phyloP scores from a whole-genome alignment of 441 rosid genomes.

The Kokia cookei region DNA sequence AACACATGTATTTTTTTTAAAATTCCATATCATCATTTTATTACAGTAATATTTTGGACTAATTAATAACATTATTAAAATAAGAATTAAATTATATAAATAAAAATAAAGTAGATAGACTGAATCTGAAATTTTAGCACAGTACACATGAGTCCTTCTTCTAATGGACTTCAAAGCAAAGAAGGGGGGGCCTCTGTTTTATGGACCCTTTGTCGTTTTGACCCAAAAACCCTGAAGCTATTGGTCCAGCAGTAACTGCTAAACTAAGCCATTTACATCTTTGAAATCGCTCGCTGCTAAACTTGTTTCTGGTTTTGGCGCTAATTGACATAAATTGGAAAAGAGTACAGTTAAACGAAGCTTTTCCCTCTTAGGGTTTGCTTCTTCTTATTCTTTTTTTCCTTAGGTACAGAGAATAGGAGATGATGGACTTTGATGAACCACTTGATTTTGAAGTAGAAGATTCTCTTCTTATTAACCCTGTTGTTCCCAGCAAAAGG shows the following conservation, averaged over 20 bases:
- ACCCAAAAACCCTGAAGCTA: background rate
- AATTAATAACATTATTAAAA: no score
- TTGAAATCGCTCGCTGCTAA: background rate
- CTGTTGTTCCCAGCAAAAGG: constrained; percentile 48
- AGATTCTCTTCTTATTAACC: constrained; percentile 44
- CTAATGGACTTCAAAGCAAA: background rate
- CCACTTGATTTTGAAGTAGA: constrained; percentile 86
- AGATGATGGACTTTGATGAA: constrained; percentile 35
- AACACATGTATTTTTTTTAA: no score
- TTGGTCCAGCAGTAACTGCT: background rate
- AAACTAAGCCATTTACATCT: background rate
- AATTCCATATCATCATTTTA: no score
- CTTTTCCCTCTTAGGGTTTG: background rate
- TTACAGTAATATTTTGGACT: no score
- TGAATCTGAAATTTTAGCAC: no score
- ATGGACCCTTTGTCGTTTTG: background rate
- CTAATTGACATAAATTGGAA: background rate
- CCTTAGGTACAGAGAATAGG: background rate
- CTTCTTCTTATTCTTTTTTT: background rate
- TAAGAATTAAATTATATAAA: no score
- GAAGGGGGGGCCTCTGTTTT: background rate
- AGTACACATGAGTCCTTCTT: background rate
- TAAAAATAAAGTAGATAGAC: no score
- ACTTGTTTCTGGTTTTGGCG: background rate
- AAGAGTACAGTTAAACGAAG: background rate